These are phyloP conservation scores for Paramecium biaurelia DNA, from an alignment of 73 alveolate species.

Conservation along the genomic window DNA sequence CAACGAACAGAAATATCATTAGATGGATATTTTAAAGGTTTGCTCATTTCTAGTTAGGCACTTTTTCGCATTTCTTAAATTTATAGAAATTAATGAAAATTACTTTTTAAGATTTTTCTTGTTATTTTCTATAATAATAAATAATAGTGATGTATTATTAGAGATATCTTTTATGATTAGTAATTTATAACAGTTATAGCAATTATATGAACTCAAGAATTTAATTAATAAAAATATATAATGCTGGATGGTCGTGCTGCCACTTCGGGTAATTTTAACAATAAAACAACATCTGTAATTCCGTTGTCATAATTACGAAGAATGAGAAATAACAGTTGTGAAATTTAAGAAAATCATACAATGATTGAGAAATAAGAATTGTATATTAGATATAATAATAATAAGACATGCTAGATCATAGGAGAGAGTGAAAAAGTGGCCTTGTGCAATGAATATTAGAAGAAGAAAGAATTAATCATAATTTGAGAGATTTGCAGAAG, in stretches of 20 bases:
- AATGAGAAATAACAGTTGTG: neutral
- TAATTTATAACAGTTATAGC: neutral
- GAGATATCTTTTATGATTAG: neutral
- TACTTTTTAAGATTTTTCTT: neutral
- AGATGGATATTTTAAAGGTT: neutral
- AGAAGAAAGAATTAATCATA: slow-evolving; percentile 83
- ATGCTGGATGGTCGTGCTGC: neutral
- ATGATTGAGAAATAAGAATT: neutral
- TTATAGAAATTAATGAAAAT: neutral
- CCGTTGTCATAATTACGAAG: neutral
- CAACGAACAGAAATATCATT: neutral
- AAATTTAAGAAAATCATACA: neutral
- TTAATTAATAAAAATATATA: neutral
- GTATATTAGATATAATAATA: neutral
- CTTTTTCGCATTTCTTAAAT: neutral
- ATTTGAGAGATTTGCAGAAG: slow-evolving; percentile 79
- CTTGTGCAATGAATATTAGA: slow-evolving; percentile 80
- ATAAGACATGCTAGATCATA: slow-evolving; percentile 68
- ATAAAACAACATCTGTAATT: neutral
- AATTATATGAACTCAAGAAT: neutral
- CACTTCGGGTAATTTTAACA: neutral
- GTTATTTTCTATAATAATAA: neutral
- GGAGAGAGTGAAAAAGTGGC: slow-evolving; percentile 80
- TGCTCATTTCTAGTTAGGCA: neutral
- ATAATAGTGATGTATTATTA: neutral